Evolutionary conservation across 306 rosid species (phyloP), one percentile per base, ranked within the genome.

Genomic region (Senna tora): DNA sequence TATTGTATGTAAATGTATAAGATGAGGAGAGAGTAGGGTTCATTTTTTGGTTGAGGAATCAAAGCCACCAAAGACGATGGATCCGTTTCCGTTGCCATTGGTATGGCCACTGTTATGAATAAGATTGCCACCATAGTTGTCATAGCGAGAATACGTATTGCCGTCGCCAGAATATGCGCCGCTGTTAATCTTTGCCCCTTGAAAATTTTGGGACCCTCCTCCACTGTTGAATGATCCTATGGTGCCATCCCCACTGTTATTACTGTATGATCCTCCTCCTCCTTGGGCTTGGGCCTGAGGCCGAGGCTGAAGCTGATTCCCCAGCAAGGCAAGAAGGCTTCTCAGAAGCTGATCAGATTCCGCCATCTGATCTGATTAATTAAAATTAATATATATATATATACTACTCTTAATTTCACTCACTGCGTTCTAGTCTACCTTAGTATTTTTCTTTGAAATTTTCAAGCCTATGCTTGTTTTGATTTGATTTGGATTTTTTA

Each of bases 51-150:
- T 36, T 36, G 71, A 66, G 16, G 22, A 45, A n/a, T 66, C 22
- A 14, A 66, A 28, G 43, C 25, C n/a, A 2, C 71, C 71, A 47
- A 25, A n/a, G 22, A 66, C 9, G 10, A 66, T 7, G 36, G 71
- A 66, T 45, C 71, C 71, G 22, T 66, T 66, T 3, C 56, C 57
- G 2, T 66, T 47, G 22, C 71, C 71, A 0, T 45, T 16, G 9
- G 43, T 66, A 3, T 16, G 2, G 6, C 71, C 57, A 45, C 28
- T n/a, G 43, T 66, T 66, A 9, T n/a, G 34, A 16, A 45, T 66
- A 11, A 66, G 38, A 30, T 36, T 15, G 0, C 64, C 21, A 0
- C 64, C 64, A n/a, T 57, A 8, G 21, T 57, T 2, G 11, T 30
- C 6, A 10, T 30, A 7, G 16, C 19, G 9, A 33, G 17, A 10